These are phyloP conservation scores for Hydrangea macrophylla DNA, from an alignment of 148 eudicot species.

Conservation along the genomic window DNA sequence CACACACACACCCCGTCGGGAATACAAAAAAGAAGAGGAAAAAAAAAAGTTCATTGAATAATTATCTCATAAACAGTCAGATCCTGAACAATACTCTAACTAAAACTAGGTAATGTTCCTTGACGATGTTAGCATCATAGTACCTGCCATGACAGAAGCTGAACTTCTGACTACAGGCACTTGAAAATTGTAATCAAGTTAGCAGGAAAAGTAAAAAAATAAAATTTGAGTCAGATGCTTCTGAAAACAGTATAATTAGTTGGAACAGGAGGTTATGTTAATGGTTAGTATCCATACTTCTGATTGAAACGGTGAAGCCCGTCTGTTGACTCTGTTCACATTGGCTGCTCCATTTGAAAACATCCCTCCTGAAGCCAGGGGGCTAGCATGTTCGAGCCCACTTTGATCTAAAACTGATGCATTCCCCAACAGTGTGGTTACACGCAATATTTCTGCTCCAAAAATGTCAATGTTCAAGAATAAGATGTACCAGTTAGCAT, in stretches of 20 bases:
- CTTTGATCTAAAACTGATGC: conserved; percentile 98
- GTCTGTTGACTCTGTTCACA: conserved; percentile 97
- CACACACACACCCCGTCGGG: no score
- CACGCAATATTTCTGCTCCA: conserved; percentile 99
- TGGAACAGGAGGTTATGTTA: conserved; percentile 76
- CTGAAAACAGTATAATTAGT: conserved; percentile 66
- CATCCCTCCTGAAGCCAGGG: conserved; percentile 95
- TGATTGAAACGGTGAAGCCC: conserved; percentile 93
- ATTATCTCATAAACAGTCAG: conserved; percentile 13
- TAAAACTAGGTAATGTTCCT: conserved; percentile 31
- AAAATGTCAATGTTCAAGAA: conserved; percentile 95
- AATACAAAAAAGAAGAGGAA: not conserved
- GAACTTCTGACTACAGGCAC: conserved; percentile 32
- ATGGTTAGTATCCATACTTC: conserved; percentile 99
- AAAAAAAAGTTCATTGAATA: not conserved
- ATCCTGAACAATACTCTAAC: conserved; percentile 12
- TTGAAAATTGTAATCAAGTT: conserved; percentile 40
- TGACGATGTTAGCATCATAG: conserved; percentile 63
- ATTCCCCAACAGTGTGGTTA: conserved; percentile 98
- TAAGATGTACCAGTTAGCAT: conserved; percentile 95
- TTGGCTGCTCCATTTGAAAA: conserved; percentile 89
- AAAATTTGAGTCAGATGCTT: conserved; percentile 47
- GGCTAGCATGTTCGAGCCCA: conserved; percentile 97
- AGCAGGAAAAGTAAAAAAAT: conserved; percentile 41
- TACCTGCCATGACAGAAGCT: conserved; percentile 54